These are phyloP conservation scores for Rhynchosporium secalis DNA, from an alignment of 2,329 filamentous ascomycete genomes.

Conservation along the genomic window DNA sequence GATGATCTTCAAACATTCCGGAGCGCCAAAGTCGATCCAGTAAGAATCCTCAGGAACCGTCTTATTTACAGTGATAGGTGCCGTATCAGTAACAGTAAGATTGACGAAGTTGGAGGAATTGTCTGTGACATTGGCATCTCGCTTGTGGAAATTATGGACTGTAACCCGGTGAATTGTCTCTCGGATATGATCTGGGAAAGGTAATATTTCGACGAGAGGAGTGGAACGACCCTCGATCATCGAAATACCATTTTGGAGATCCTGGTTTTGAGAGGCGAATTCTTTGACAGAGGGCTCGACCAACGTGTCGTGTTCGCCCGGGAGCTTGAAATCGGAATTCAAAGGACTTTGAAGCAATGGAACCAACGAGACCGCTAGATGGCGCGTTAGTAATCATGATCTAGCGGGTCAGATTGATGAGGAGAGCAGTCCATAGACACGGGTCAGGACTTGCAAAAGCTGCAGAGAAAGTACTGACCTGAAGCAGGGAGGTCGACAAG, in stretches of 20 bases:
- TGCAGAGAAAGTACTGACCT: neutral
- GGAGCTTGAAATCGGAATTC: neutral
- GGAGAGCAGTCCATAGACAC: no score
- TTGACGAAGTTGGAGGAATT: neutral
- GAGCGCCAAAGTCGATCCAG: constrained; percentile 11
- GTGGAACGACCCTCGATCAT: neutral
- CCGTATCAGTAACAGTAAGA: neutral
- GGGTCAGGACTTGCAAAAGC: no score
- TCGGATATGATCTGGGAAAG: neutral
- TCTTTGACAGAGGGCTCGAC: neutral
- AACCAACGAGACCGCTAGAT: neutral
- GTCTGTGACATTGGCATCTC: neutral
- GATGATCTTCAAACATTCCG: constrained; percentile 9
- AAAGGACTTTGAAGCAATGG: neutral
- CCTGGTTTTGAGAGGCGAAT: neutral
- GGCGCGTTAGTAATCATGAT: no score
- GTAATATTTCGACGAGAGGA: neutral
- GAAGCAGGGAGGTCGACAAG: neutral
- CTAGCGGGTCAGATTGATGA: no score
- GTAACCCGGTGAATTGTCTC: neutral
- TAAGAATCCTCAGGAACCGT: neutral
- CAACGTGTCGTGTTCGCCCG: neutral
- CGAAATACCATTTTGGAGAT: neutral
- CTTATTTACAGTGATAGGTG: neutral
- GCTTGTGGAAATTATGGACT: neutral